These are phyloP conservation scores for Xylariaceae sp. DNA, from an alignment of 2,329 filamentous ascomycete species.

Conservation along the genomic window DNA sequence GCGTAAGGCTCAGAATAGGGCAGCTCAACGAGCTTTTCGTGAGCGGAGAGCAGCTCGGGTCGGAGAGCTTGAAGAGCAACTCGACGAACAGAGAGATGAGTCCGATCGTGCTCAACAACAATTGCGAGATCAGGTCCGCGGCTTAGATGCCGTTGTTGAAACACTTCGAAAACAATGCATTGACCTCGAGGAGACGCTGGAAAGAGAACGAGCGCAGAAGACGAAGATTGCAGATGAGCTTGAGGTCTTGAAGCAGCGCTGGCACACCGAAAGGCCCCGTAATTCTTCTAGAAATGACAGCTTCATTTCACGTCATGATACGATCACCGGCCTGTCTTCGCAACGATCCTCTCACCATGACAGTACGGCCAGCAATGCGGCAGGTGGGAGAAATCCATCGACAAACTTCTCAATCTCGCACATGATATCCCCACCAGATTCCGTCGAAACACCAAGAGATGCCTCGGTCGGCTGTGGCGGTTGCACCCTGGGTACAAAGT, in stretches of 20 bases:
- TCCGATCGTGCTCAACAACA: conserved; percentile 56
- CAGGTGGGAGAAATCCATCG: conserved; percentile 30
- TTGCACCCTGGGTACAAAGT: conserved; percentile 59
- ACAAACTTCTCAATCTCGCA: conserved; percentile 54
- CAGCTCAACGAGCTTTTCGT: conserved; percentile 85
- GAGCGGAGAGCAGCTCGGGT: conserved; percentile 83
- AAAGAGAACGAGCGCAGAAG: conserved; percentile 51
- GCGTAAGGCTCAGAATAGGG: conserved; percentile 89
- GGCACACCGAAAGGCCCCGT: conserved; percentile 22
- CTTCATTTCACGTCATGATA: conserved; percentile 22
- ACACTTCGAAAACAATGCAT: conserved; percentile 60
- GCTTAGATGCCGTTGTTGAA: conserved; percentile 63
- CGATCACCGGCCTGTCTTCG: conserved; percentile 19
- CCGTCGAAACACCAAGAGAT: conserved; percentile 52
- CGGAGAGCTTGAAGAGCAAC: conserved; percentile 66
- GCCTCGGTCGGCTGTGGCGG: conserved; percentile 59
- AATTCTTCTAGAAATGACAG: conserved; percentile 27
- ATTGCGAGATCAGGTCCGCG: conserved; percentile 52
- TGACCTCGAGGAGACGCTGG: conserved; percentile 60
- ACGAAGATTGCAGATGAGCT: conserved; percentile 32
- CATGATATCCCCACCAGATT: conserved; percentile 52
- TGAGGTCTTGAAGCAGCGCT: conserved; percentile 25
- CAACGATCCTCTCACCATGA: conserved; percentile 27
- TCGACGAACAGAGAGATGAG: conserved; percentile 57
- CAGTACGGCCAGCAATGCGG: conserved; percentile 23